Conservation (phyloP, 1,284 basidiomycete species). For the Earliella scabrosa region DNA sequence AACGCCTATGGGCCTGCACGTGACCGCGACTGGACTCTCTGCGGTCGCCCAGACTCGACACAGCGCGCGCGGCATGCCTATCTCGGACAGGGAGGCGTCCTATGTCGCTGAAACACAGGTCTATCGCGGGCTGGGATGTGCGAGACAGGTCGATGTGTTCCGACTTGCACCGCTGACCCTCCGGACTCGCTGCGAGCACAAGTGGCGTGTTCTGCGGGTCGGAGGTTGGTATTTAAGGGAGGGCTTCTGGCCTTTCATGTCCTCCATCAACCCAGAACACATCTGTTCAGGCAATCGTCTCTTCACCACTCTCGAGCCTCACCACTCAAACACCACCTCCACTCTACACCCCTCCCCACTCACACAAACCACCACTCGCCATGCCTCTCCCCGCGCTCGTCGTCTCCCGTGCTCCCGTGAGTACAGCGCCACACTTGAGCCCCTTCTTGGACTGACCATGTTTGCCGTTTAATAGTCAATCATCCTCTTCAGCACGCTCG, state of each 20-base stretch:
- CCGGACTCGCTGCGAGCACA: too few relatives aligned
- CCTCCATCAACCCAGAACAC: slow-evolving; percentile 23
- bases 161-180: slow-evolving; percentile 24
- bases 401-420: slow-evolving; percentile 29
- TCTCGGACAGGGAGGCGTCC: neutral
- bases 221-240: slow-evolving; percentile 16
- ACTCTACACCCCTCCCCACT: slow-evolving; percentile 7
- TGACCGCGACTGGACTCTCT: slow-evolving; percentile 23
- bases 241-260: slow-evolving; percentile 11
- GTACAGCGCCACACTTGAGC: neutral
- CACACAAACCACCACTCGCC: slow-evolving; percentile 12
- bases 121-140: slow-evolving; percentile 21
- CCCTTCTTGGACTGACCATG: neutral
- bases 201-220: neutral
- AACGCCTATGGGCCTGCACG: slow-evolving; percentile 23
- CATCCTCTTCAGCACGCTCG: slow-evolving; percentile 29
- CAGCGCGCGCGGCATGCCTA: neutral
- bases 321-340: slow-evolving; percentile 11
- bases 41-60: slow-evolving; percentile 14
- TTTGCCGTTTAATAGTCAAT: slow-evolving; percentile 23
- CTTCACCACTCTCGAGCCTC: slow-evolving; percentile 1
- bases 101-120: slow-evolving; percentile 1
- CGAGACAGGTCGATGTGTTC: slow-evolving; percentile 27
- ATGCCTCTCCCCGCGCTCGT: slow-evolving; percentile 26
- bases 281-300: slow-evolving; percentile 13